These are phyloP conservation scores for Phaeolepiota aurea DNA, from an alignment of 768 basidiomycete genomes.

Conservation along the genomic window DNA sequence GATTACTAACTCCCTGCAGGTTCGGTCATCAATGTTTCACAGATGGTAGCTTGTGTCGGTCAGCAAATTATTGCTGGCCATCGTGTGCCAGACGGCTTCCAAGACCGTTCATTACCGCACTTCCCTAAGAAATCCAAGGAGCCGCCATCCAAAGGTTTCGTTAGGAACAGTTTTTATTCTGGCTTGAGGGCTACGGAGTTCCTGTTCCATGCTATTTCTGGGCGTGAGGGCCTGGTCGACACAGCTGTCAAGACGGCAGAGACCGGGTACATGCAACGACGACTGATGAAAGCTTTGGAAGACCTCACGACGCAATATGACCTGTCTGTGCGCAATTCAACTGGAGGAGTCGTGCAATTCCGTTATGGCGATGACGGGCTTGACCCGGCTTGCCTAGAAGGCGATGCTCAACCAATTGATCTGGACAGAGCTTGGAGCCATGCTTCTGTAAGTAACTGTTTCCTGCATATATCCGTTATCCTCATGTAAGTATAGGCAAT, in stretches of 20 bases:
- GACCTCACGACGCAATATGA: conserved; percentile 97
- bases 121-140: conserved; percentile 96
- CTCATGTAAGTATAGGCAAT: conserved; percentile 42
- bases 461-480: background rate
- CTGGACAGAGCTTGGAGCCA: conserved; percentile 83
- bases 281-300: conserved; percentile 98
- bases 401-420: conserved; percentile 90
- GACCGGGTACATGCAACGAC: conserved; percentile 99
- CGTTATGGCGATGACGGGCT: conserved; percentile 94
- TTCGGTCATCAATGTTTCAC: conserved; percentile 97
- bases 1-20: conserved; percentile 38
- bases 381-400: conserved; percentile 94
- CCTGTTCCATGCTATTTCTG: conserved; percentile 97
- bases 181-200: conserved; percentile 93
- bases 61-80: conserved; percentile 98
- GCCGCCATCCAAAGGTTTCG: conserved; percentile 96
- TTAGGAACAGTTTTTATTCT: conserved; percentile 93
- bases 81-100: conserved; percentile 98
- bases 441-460: conserved; percentile 46
- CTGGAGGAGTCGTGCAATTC: conserved; percentile 95
- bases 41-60: conserved; percentile 99
- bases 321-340: conserved; percentile 88
- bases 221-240: conserved; percentile 96
- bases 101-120: conserved; percentile 97
- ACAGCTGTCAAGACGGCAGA: conserved; percentile 99